Conservation (phyloP, 2,329 filamentous ascomycete species). For the Sclerotinia nivalis region DNA sequence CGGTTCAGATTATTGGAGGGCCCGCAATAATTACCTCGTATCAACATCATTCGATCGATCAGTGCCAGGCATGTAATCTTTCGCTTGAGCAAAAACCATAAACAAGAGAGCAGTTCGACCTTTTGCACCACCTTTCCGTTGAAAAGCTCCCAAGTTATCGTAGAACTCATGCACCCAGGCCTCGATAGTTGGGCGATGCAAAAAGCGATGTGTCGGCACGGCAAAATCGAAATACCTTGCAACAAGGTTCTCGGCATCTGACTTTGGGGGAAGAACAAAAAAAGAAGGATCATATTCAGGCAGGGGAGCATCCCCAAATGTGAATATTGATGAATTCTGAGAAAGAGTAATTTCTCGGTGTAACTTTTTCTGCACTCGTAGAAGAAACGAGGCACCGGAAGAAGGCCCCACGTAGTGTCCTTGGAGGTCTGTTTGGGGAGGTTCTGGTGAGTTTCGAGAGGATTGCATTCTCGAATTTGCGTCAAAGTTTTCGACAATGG, state of each 20-base stretch:
- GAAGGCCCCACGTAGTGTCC: slow-evolving; percentile 51
- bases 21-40: slow-evolving; percentile 23
- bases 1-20: not conserved
- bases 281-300: slow-evolving; percentile 48
- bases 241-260: slow-evolving; percentile 40
- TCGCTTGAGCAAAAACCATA: slow-evolving; percentile 53
- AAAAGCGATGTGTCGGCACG: slow-evolving; percentile 59
- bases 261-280: slow-evolving; percentile 43
- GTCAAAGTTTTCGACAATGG: not conserved
- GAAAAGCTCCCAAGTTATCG: slow-evolving; percentile 46
- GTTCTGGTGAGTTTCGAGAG: slow-evolving; percentile 49
- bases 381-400: slow-evolving; percentile 51
- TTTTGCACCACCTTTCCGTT: slow-evolving; percentile 44
- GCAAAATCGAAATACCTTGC: slow-evolving; percentile 61
- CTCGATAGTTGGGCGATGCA: slow-evolving; percentile 56
- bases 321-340: slow-evolving; percentile 44
- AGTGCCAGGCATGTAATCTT: slow-evolving; percentile 42
- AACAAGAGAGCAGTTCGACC: slow-evolving; percentile 47
- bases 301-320: slow-evolving; percentile 43
- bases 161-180: slow-evolving; percentile 52
- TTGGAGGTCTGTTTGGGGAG: slow-evolving; percentile 48
- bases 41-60: slow-evolving; percentile 22
- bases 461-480: slow-evolving; percentile 27
- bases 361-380: slow-evolving; percentile 51
- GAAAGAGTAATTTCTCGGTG: slow-evolving; percentile 45